phyloP scores from a whole-genome alignment of 805 yeast genomes.

The Ogataea glucozyma region DNA sequence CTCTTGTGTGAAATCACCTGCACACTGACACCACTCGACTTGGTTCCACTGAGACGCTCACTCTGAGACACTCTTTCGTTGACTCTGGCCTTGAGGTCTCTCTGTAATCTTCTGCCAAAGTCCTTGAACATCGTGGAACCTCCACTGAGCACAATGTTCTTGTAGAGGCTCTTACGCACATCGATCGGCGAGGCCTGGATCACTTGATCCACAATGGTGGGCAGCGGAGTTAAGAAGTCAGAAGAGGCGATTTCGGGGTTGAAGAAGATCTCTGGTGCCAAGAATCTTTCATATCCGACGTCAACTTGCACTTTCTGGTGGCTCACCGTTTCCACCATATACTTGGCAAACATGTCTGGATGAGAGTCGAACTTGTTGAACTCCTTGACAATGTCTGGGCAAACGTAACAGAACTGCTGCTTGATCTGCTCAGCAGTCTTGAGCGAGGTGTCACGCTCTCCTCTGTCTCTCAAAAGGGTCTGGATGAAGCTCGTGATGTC shows the following conservation, averaged over 20 bases:
- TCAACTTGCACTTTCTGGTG: conserved; percentile 73
- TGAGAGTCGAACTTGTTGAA: conserved; percentile 92
- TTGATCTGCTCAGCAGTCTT: conserved; percentile 96
- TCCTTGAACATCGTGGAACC: conserved; percentile 99
- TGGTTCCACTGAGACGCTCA: conserved; percentile 72
- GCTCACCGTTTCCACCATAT: conserved; percentile 76
- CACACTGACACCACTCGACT: conserved; percentile 93
- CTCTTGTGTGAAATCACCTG: conserved; percentile 96
- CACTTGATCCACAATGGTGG: conserved; percentile 92
- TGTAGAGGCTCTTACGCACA: conserved; percentile 94
- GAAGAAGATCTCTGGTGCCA: conserved; percentile 99
- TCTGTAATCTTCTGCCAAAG: conserved; percentile 94
- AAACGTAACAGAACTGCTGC: conserved; percentile 95
- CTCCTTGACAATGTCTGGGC: conserved; percentile 97
- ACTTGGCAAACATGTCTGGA: conserved; percentile 91
- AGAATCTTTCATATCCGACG: conserved; percentile 95
- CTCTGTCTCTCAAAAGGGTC: conserved; percentile 91
- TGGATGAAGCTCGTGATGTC: conserved; percentile 95
- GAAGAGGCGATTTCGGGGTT: conserved; percentile 96
- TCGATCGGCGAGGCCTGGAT: conserved; percentile 96
- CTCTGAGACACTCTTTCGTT: conserved; percentile 83
- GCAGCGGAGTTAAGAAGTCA: conserved; percentile 93
- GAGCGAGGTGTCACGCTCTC: conserved; percentile 89
- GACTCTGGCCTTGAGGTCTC: conserved; percentile 86
- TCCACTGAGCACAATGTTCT: conserved; percentile 93